These are phyloP conservation scores for Carallia brachiata DNA, from an alignment of 345 rosid genomes.

Conservation along the genomic window DNA sequence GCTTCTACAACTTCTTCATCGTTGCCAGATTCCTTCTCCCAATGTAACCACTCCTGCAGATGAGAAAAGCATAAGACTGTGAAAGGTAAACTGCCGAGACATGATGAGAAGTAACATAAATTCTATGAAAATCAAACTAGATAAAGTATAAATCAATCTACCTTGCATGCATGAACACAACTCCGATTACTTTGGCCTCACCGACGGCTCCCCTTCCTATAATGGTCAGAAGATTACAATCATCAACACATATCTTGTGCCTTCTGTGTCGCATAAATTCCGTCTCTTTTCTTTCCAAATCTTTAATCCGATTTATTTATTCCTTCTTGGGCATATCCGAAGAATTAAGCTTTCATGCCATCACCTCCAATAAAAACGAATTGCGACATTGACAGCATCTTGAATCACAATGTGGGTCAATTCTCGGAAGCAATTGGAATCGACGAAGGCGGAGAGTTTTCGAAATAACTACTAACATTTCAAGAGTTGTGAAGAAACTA, in stretches of 20 bases:
- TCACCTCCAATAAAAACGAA: constrained; percentile 53
- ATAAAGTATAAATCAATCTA: neutral
- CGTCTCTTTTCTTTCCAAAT: constrained; percentile 91
- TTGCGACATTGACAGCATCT: constrained; percentile 12
- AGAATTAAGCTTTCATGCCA: constrained; percentile 81
- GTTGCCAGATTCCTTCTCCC: constrained; percentile 93
- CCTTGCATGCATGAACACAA: neutral
- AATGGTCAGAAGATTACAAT: constrained; percentile 88
- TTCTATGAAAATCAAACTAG: neutral
- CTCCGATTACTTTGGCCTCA: constrained; percentile 55
- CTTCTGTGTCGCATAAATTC: constrained; percentile 94
- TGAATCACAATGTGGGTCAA: neutral
- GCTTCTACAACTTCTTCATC: constrained; percentile 98
- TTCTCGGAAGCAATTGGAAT: neutral
- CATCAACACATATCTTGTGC: constrained; percentile 86
- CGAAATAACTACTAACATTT: too few relatives aligned
- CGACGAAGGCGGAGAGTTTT: neutral
- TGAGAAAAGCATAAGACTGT: constrained; percentile 16
- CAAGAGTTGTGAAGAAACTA: too few relatives aligned
- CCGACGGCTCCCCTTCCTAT: constrained; percentile 93
- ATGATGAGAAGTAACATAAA: neutral
- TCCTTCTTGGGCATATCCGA: constrained; percentile 90
- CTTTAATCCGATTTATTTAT: constrained; percentile 81
- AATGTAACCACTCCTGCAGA: constrained; percentile 74
- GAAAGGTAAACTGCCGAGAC: constrained; percentile 6